Base-by-base conservation (phyloP, 164 flowering plant species). In the Stephania yunnanensis region DNA sequence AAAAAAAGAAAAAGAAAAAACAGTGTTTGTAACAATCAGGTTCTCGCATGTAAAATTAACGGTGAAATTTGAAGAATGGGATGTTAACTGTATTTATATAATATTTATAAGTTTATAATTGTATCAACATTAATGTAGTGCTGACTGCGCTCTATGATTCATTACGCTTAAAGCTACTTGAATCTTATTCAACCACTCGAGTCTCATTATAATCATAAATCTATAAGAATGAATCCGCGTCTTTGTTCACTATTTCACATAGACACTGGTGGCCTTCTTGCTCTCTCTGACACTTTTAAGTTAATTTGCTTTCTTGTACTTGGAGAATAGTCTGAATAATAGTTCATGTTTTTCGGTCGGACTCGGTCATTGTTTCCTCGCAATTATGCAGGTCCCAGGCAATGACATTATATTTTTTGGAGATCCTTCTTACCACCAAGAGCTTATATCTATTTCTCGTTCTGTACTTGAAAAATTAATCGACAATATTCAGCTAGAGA, bases 331-430 rank as follows among this genome's bases (percentile, higher is more conserved):
- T 13, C 64, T 15, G 15, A n/a, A 55, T 58, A 58, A 7, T 58
- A 0, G 20, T 15, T 58, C 20, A 36, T 36, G 42, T 36, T 36
- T 36, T 36, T 36, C 42, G 42, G 2, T 36, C 42, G 4, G n/a
- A 30, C 71, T 36, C 11, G 4, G 5, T 68, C 4, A 36, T 36
- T 63, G 25, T 72, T 78, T 69, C 71, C 45, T 46, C 71, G 45
- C 46, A 15, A 65, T 17, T 73, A 53, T 78, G 42, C 85, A 89
- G 93, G 76, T 85, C 73, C 36, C 82, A 63, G 80, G 88, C 76
- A 90, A 90, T 81, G 89, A 87, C 83, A 15, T 77, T 9, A 74
- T 91, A 17, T 89, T 85, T 75, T 86, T 81, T 73, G 90, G 88
- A 46, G 86, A 92, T 17, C 78, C 80, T 55, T 71, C 86, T 52